These are phyloP conservation scores for Hypoxylon sp. DNA, from an alignment of 2,329 filamentous ascomycete species.

Conservation along the genomic window DNA sequence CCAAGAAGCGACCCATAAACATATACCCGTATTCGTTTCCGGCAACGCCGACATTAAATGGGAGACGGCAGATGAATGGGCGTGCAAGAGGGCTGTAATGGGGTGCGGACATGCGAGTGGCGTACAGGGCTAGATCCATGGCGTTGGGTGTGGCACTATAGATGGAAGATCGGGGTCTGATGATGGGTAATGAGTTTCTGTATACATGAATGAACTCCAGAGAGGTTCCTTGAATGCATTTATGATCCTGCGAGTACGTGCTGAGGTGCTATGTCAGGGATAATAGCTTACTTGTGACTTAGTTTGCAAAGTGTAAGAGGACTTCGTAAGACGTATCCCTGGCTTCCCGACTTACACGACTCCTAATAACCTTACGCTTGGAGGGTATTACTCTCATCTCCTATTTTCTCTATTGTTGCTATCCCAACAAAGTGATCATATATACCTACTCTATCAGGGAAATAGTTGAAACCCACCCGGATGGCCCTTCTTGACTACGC, in stretches of 20 bases:
- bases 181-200: constrained; percentile 36
- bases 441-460: too few relatives aligned
- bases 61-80: constrained; percentile 50
- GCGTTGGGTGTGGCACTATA: constrained; percentile 24
- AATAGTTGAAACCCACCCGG: too few relatives aligned
- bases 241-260: constrained; percentile 9
- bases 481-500: too few relatives aligned
- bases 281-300: background rate
- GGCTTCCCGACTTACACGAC: too few relatives aligned
- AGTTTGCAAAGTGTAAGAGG: too few relatives aligned
- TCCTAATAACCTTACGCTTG: too few relatives aligned
- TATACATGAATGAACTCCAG: constrained; percentile 27
- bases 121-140: constrained; percentile 15
- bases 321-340: too few relatives aligned
- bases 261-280: background rate
- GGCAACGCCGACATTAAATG: constrained; percentile 40
- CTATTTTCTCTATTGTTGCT: too few relatives aligned
- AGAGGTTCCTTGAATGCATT: constrained; percentile 9
- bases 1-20: constrained; percentile 60
- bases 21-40: constrained; percentile 48
- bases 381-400: too few relatives aligned
- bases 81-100: constrained; percentile 40
- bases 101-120: background rate
- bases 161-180: constrained; percentile 21
- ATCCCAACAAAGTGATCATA: too few relatives aligned